phyloP scores from a whole-genome alignment of 441 rosid genomes.

The Dalechampia spathulata region DNA sequence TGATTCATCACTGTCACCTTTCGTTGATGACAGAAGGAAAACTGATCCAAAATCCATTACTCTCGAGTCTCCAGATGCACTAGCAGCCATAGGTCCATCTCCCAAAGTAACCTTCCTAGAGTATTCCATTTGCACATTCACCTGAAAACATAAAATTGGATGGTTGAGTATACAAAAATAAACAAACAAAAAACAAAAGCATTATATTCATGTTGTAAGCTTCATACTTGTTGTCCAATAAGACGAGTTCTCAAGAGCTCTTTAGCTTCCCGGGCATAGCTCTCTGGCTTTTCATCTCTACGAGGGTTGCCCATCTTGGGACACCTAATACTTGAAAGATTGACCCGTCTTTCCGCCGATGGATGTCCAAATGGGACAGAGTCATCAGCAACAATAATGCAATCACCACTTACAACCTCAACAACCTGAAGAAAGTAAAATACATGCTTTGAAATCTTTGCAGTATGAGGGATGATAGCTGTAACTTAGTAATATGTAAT shows the following conservation, averaged over 20 bases:
- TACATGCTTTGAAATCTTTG: conserved; percentile 3
- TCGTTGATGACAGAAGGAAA: conserved; percentile 60
- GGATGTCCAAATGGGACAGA: conserved; percentile 80
- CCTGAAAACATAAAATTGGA: conserved; percentile 54
- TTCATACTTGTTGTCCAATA: conserved; percentile 63
- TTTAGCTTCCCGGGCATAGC: conserved; percentile 83
- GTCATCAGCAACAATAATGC: conserved; percentile 88
- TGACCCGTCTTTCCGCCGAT: conserved; percentile 81
- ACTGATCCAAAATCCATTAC: conserved; percentile 93
- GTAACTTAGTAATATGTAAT: neutral
- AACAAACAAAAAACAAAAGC: neutral
- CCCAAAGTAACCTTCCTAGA: conserved; percentile 77
- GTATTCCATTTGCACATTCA: conserved; percentile 88
- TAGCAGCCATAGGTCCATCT: conserved; percentile 45
- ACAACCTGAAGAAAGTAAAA: conserved; percentile 62
- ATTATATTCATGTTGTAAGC: conserved; percentile 2
- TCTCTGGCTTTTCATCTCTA: conserved; percentile 79
- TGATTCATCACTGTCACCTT: conserved; percentile 45
- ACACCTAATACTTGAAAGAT: conserved; percentile 86
- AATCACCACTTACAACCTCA: conserved; percentile 97
- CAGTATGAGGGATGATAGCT: neutral
- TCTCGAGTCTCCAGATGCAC: conserved; percentile 58
- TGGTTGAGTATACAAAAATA: neutral
- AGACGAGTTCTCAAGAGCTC: conserved; percentile 76
- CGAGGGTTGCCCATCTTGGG: conserved; percentile 92